phyloP scores from a whole-genome alignment of 148 eudicot genomes.

The Pharnaceum exiguum region DNA sequence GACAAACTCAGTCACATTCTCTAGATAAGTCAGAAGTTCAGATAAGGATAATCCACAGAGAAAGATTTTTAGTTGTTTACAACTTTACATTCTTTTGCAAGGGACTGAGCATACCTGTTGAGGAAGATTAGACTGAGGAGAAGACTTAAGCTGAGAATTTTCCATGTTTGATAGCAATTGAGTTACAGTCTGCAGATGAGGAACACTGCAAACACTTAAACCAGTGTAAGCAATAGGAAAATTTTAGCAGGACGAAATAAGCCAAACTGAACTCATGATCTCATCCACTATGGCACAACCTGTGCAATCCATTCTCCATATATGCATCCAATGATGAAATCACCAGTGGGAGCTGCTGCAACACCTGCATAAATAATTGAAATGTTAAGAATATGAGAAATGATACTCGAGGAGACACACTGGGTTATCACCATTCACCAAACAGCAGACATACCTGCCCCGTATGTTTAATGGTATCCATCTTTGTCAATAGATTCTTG shows the following conservation, averaged over 20 bases:
- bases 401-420: no score
- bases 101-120: no score
- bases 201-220: conserved; percentile 46
- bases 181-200: conserved; percentile 70
- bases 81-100: no score
- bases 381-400: not conserved
- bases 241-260: not conserved
- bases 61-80: no score
- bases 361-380: conserved; percentile 36
- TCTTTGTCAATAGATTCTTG: conserved; percentile 24
- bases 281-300: conserved; percentile 27
- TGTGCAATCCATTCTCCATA: conserved; percentile 65
- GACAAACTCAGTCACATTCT: no score
- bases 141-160: conserved; percentile 63
- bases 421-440: no score
- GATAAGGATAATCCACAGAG: no score
- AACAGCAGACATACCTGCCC: conserved; percentile 32
- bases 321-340: conserved; percentile 89
- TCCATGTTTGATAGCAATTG: conserved; percentile 79
- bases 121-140: conserved; percentile 35
- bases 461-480: conserved; percentile 21
- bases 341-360: conserved; percentile 74
- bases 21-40: no score
- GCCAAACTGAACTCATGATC: not conserved
- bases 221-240: not conserved